Base-by-base conservation (phyloP, 2,329 filamentous ascomycete species). In the Ophiosphaerella herpotricha region DNA sequence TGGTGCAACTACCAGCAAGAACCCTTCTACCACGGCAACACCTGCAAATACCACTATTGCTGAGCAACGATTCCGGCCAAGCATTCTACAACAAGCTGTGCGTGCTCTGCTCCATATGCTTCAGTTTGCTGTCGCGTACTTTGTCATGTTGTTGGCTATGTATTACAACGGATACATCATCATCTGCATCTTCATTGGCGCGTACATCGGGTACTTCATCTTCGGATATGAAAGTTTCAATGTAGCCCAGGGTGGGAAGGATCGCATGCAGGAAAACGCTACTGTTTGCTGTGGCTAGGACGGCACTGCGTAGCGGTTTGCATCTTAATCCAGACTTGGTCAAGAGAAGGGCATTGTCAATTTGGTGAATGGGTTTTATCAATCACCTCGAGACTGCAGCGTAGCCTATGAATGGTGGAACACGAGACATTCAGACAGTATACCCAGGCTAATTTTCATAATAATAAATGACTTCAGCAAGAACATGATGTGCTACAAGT, bases 91-190 rank as follows among this genome's bases (percentile, higher is more conserved):
- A 70, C 89, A 93, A 65, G 75, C 80, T 0, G 67, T 90, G 3
- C 81, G 89, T 6, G 86, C 89, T 0, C 58, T 86, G 5, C 68
- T 94, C n/a, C 88, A 93, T 62, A 85, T 86, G 77, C 47, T 84
- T 2, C 87, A 90, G 63, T 92, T 94, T 65, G 85, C 85, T 0
- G 82, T 91, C 1, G 89, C 88, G 1, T 95, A 93, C 70, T 86
- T 93, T 62, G 73, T 93, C 62, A 93, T 94, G 89, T 72, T 89
- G 75, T 66, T 86, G 21, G 83, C 82, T 3, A 86, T 86, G 83
- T 86, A 85, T 60, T 86, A 81, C 68, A 86, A 86, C 50, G 82
- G 77, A 9, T 94, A 91, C 73, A 80, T 94, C 57, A 89, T 91
- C 43, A 71, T 73, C 14, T 73, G 67, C 46, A 72, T 73, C 48